Base-by-base conservation (phyloP, 192 early-diverging fungal genomes). In the Jimgerdemannia lactiflua region DNA sequence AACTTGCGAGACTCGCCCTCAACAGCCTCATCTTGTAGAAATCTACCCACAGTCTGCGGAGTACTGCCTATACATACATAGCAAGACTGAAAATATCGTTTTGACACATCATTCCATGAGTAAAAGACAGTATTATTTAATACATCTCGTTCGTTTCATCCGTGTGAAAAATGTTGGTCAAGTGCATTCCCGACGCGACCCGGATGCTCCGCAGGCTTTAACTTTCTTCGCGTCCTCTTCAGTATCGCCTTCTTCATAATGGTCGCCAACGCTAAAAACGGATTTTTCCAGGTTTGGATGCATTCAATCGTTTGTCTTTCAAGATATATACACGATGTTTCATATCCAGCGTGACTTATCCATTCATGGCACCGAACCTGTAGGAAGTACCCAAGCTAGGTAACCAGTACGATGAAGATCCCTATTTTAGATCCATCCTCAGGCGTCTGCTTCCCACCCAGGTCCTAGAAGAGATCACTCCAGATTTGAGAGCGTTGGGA, bases 371-470 rank as follows among this genome's bases (percentile, higher is more conserved):
- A 29, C 29, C 29, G 1, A 29, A 29, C 29, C 29, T 49, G 19
- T 77, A 82, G 80, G 70, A 63, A 19, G 74, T 75, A n/a, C 81
- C 81, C 14, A 42, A 2, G n/a, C 64, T 79, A 39, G 64, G 29
- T 9, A 82, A 82, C 29, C 75, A 74, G 75, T 82, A 82, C 42
- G 77, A 79, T 7, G 80, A 86, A 9, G 87, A 91, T 65, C 67
- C 75, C 54, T 83, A 82, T 39, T 73, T 91, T 59, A 74, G 78
- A 43, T 80, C 83, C 3, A 79, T 91, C 43, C 79, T 91, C 40
- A 78, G 79, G 67, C 79, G 85, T 67, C 72, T 78, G 41, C 67
- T 91, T n/a, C 90, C 90, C 39, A 10, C 43, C 11, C n/a, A 77
- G 4, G 82, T 88, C n/a, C 42, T 86, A 20, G 66, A 54, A 4